Conservation (phyloP, 2,329 filamentous ascomycete species). For the Orbilia ellipsospora region DNA sequence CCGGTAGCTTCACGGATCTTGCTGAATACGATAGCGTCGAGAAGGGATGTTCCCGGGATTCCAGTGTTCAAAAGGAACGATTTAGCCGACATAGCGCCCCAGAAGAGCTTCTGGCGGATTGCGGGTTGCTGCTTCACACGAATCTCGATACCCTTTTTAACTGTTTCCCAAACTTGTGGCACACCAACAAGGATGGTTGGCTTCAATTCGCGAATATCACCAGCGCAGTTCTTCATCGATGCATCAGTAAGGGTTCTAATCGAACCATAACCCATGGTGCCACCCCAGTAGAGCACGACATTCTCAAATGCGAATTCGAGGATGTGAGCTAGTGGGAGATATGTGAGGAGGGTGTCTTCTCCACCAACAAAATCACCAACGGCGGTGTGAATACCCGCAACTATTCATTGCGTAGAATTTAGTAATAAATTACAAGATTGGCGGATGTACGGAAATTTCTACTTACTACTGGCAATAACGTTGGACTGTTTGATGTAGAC, state of each 20-base stretch:
- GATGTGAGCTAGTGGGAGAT: slow-evolving; percentile 94
- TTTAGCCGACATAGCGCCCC: slow-evolving; percentile 72
- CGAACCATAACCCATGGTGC: slow-evolving; percentile 91
- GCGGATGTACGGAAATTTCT: neutral
- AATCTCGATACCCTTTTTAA: slow-evolving; percentile 89
- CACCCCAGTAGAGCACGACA: slow-evolving; percentile 86
- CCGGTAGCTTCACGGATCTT: slow-evolving; percentile 92
- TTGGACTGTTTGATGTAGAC: slow-evolving; percentile 83
- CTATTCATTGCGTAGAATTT: slow-evolving; percentile 61
- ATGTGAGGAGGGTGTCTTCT: slow-evolving; percentile 83
- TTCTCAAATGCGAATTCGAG: slow-evolving; percentile 97
- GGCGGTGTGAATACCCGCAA: slow-evolving; percentile 82
- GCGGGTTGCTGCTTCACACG: slow-evolving; percentile 77
- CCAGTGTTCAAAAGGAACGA: slow-evolving; percentile 69
- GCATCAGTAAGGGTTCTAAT: slow-evolving; percentile 86
- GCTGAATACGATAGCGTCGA: slow-evolving; percentile 88
- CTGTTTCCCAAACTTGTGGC: slow-evolving; percentile 95
- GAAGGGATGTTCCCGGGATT: slow-evolving; percentile 74
- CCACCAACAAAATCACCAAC: slow-evolving; percentile 82
- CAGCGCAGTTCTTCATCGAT: slow-evolving; percentile 87
- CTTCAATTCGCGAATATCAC: slow-evolving; percentile 90
- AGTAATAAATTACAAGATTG: slow-evolving; percentile 8
- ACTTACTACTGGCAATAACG: slow-evolving; percentile 79
- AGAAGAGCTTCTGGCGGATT: slow-evolving; percentile 82
- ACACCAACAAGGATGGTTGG: slow-evolving; percentile 94